Conservation (phyloP, 768 basidiomycete species). For the Suillus clintonianus region DNA sequence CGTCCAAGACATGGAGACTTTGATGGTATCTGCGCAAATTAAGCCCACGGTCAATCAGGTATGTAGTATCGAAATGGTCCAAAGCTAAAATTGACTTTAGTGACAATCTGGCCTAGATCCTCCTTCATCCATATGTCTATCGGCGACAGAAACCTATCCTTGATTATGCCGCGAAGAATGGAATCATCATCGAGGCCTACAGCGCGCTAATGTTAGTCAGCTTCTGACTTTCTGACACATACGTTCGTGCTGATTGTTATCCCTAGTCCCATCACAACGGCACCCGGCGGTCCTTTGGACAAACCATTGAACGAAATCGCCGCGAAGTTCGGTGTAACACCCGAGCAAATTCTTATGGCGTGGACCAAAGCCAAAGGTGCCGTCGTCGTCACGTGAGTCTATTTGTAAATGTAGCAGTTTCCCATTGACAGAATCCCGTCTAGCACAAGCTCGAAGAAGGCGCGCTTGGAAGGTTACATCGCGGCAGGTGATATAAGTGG, state of each 20-base stretch:
- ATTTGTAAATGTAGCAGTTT: neutral
- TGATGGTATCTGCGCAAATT: slow-evolving; percentile 59
- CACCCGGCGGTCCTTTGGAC: slow-evolving; percentile 66
- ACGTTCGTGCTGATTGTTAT: neutral
- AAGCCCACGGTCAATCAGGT: slow-evolving; percentile 73
- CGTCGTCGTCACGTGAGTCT: slow-evolving; percentile 59
- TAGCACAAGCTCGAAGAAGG: slow-evolving; percentile 67
- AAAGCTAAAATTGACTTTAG: neutral
- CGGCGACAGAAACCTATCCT: slow-evolving; percentile 53
- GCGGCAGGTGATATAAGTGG: slow-evolving; percentile 64
- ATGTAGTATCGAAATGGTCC: neutral
- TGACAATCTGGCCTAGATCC: slow-evolving; percentile 46
- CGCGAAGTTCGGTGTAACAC: neutral
- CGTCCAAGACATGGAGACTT: slow-evolving; percentile 50
- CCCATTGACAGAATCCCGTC: neutral
- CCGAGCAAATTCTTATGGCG: neutral
- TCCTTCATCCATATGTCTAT: slow-evolving; percentile 72
- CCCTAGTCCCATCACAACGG: slow-evolving; percentile 45
- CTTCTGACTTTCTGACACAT: slow-evolving; percentile 42
- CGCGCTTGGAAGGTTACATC: slow-evolving; percentile 68
- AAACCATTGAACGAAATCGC: slow-evolving; percentile 57
- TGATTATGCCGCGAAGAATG: slow-evolving; percentile 55
- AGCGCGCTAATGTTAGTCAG: slow-evolving; percentile 31
- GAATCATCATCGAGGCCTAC: slow-evolving; percentile 74
- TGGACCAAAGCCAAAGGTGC: slow-evolving; percentile 58